These are phyloP conservation scores for Terana coerulea DNA, from an alignment of 768 basidiomycete species.

Conservation along the genomic window DNA sequence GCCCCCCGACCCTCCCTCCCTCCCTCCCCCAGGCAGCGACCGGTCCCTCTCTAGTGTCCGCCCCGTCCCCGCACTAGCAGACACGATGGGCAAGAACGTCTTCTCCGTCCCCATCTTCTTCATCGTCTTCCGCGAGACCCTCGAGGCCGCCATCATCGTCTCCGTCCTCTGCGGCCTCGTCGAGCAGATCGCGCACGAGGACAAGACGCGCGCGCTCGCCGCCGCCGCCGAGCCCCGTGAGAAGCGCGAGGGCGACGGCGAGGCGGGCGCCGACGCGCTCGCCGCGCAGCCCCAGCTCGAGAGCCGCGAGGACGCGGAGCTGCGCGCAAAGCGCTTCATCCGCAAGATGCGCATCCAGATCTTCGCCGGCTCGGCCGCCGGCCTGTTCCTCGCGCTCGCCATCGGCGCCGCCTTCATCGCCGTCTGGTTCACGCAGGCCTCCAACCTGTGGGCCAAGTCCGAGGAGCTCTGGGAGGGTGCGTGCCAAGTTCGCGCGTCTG, in stretches of 20 bases:
- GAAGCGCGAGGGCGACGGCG: neutral
- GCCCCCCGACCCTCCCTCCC: slow-evolving; percentile 9
- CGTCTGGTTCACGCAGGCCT: slow-evolving; percentile 90
- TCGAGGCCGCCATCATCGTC: slow-evolving; percentile 90
- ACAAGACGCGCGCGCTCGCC: slow-evolving; percentile 14
- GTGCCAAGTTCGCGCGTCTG: slow-evolving; percentile 17
- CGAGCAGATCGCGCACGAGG: slow-evolving; percentile 66
- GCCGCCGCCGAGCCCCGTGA: slow-evolving; percentile 18
- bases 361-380: slow-evolving; percentile 66
- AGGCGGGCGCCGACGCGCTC: slow-evolving; percentile 7
- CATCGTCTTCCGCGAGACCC: slow-evolving; percentile 92
- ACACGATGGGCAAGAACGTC: slow-evolving; percentile 61
- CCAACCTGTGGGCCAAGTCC: slow-evolving; percentile 76
- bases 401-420: slow-evolving; percentile 93
- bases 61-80: slow-evolving; percentile 9
- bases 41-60: slow-evolving; percentile 7
- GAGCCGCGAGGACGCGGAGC: slow-evolving; percentile 17
- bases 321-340: slow-evolving; percentile 41
- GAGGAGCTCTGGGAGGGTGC: slow-evolving; percentile 93
- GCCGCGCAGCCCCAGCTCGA: slow-evolving; percentile 18
- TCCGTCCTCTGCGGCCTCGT: slow-evolving; percentile 88
- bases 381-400: slow-evolving; percentile 72
- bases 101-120: slow-evolving; percentile 95
- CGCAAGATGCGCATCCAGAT: slow-evolving; percentile 76
- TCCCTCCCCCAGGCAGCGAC: slow-evolving; percentile 4